Conservation (phyloP, 371 early-diverging fungal species). For the Enterocytospora artemiae region DNA sequence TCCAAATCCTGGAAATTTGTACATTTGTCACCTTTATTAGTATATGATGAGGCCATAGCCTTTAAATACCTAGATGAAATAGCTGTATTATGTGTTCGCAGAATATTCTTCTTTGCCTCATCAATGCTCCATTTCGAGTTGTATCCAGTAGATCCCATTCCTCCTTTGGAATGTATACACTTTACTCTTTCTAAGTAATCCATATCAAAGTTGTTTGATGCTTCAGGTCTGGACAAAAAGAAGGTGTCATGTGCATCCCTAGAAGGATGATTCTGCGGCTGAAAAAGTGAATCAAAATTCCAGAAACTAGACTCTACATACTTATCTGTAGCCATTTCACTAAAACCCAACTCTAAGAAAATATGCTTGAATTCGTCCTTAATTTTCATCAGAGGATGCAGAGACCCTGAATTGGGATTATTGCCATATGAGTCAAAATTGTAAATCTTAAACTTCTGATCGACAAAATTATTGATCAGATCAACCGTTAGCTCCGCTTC, state of each 20-base stretch:
- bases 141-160: slow-evolving; percentile 86
- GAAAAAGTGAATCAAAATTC: slow-evolving; percentile 99
- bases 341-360: slow-evolving; percentile 94
- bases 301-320: slow-evolving; percentile 97
- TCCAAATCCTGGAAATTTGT: slow-evolving; percentile 22
- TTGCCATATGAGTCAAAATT: slow-evolving; percentile 84
- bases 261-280: slow-evolving; percentile 97
- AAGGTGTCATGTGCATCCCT: slow-evolving; percentile 98
- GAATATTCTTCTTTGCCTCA: slow-evolving; percentile 82
- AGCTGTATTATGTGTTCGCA: slow-evolving; percentile 97
- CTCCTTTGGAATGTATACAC: slow-evolving; percentile 80
- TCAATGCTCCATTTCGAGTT: slow-evolving; percentile 78
- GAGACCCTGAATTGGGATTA: slow-evolving; percentile 71
- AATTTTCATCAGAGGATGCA: slow-evolving; percentile 96
- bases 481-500: slow-evolving; percentile 80
- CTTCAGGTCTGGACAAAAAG: slow-evolving; percentile 66
- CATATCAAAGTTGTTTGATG: slow-evolving; percentile 59
- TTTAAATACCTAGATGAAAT: slow-evolving; percentile 82
- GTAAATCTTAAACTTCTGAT: slow-evolving; percentile 82
- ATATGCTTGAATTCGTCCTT: slow-evolving; percentile 94
- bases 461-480: slow-evolving; percentile 71
- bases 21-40: slow-evolving; percentile 60
- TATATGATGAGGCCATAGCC: slow-evolving; percentile 66
- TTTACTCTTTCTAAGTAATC: slow-evolving; percentile 81
- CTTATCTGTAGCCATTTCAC: slow-evolving; percentile 93